These are phyloP conservation scores for Leptographium flavum DNA, from an alignment of 2,329 filamentous ascomycete genomes.

Conservation along the genomic window DNA sequence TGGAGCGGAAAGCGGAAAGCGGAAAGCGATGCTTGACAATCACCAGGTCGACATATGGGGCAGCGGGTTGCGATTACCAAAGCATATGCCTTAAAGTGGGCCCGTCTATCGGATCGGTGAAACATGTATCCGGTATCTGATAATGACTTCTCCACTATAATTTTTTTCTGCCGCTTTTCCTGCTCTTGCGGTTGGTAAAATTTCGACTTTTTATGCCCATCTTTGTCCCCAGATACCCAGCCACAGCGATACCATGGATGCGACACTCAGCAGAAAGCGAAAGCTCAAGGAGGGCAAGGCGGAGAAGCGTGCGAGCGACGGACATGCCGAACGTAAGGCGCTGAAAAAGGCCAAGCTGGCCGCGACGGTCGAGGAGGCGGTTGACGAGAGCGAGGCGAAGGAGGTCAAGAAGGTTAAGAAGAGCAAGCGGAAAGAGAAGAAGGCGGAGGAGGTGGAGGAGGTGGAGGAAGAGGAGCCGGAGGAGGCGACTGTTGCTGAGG, in stretches of 20 bases:
- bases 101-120: neutral
- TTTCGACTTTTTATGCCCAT: neutral
- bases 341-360: constrained; percentile 10
- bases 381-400: constrained; percentile 8
- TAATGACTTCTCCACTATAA: neutral
- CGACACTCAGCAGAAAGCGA: constrained; percentile 21
- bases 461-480: neutral
- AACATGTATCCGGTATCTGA: neutral
- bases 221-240: neutral
- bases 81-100: no score
- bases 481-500: neutral
- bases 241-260: constrained; percentile 7
- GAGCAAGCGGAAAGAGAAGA: constrained; percentile 7
- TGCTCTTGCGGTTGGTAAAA: constrained; percentile 1
- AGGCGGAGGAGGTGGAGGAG: neutral
- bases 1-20: no score
- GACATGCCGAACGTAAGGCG: constrained; percentile 6
- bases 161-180: constrained; percentile 3
- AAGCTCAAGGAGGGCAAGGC: constrained; percentile 19
- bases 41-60: no score
- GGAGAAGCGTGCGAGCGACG: constrained; percentile 4
- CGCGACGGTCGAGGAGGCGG: constrained; percentile 4
- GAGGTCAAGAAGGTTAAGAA: constrained; percentile 11
- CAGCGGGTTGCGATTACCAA: no score
- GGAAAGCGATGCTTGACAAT: no score